phyloP scores from a whole-genome alignment of 768 basidiomycete genomes.

The Suillus brevipes region DNA sequence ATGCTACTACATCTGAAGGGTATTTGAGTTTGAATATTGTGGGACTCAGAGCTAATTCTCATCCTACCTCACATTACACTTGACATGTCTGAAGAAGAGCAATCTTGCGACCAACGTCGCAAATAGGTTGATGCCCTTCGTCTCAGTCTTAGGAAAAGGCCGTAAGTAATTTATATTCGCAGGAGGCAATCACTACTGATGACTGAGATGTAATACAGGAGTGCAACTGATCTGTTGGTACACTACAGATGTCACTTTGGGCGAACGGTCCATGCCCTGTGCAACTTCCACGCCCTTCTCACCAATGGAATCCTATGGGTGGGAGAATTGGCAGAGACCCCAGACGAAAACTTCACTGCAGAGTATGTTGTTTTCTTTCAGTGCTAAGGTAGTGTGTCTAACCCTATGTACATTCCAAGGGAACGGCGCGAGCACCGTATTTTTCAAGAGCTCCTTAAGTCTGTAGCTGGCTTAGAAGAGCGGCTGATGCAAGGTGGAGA shows the following conservation, averaged over 20 bases:
- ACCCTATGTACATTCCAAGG: neutral
- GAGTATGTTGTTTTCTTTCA: neutral
- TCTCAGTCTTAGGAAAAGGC: slow-evolving; percentile 17
- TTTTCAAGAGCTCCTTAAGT: slow-evolving; percentile 16
- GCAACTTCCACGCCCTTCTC: slow-evolving; percentile 20
- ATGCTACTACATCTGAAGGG: neutral
- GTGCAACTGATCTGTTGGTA: slow-evolving; percentile 18
- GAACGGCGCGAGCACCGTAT: slow-evolving; percentile 16
- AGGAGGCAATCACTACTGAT: neutral
- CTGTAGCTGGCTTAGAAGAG: slow-evolving; percentile 19
- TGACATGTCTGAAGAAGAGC: neutral
- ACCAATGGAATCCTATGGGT: slow-evolving; percentile 15
- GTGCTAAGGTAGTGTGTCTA: neutral
- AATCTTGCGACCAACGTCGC: slow-evolving; percentile 11
- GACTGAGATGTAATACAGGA: slow-evolving; percentile 3
- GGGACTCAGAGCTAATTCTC: neutral
- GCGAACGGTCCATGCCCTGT: slow-evolving; percentile 19
- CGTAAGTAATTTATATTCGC: neutral
- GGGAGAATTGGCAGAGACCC: slow-evolving; percentile 9
- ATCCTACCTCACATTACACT: neutral
- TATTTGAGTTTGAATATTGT: neutral
- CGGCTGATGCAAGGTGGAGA: slow-evolving; percentile 13
- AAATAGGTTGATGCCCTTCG: slow-evolving; percentile 19
- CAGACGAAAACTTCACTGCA: neutral
- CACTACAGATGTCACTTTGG: slow-evolving; percentile 27